Evolutionary conservation across 768 basidiomycete genomes (phyloP).

Genomic region (Sporobolomyces pararoseus): DNA sequence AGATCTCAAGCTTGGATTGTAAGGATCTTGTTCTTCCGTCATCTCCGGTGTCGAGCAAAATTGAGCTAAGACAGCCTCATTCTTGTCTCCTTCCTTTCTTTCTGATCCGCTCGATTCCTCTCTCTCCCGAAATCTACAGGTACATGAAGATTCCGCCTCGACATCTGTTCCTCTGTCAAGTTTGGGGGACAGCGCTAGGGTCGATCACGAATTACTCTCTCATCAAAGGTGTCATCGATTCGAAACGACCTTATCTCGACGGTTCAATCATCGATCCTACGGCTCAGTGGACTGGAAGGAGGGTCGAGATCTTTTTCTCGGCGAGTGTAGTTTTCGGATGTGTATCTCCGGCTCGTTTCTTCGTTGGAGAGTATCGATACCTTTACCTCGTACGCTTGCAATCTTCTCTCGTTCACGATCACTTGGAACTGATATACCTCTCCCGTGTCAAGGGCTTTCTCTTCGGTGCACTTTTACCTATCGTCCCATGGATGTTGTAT

Average conservation of each 20-base stretch:
- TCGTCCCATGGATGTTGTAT: slow-evolving; percentile 43
- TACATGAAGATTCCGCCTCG: slow-evolving; percentile 44
- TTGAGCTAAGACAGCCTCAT: no score
- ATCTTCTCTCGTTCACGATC: no score
- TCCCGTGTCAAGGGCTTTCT: slow-evolving; percentile 46
- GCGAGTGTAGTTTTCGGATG: slow-evolving; percentile 38
- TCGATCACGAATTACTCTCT: slow-evolving; percentile 46
- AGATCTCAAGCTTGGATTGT: slow-evolving; percentile 47
- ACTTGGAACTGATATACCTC: no score
- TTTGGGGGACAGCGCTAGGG: slow-evolving; percentile 44
- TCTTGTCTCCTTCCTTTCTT: no score
- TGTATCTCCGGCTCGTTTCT: slow-evolving; percentile 43
- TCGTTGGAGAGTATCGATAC: slow-evolving; percentile 44
- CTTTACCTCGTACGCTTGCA: slow-evolving; percentile 38
- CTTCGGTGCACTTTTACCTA: slow-evolving; percentile 41
- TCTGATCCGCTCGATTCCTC: not conserved
- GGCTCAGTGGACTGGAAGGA: slow-evolving; percentile 44
- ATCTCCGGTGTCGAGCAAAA: no score
- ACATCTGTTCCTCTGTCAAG: slow-evolving; percentile 45
- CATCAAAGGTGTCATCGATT: slow-evolving; percentile 43
- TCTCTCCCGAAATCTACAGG: slow-evolving; percentile 9
- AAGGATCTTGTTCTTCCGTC: no score
- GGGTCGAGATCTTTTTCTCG: slow-evolving; percentile 38
- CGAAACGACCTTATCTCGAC: slow-evolving; percentile 47
- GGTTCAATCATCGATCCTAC: slow-evolving; percentile 43